Evolutionary conservation across 192 early-diverging fungal genomes (phyloP).

Genomic region (Piromyces finnis): DNA sequence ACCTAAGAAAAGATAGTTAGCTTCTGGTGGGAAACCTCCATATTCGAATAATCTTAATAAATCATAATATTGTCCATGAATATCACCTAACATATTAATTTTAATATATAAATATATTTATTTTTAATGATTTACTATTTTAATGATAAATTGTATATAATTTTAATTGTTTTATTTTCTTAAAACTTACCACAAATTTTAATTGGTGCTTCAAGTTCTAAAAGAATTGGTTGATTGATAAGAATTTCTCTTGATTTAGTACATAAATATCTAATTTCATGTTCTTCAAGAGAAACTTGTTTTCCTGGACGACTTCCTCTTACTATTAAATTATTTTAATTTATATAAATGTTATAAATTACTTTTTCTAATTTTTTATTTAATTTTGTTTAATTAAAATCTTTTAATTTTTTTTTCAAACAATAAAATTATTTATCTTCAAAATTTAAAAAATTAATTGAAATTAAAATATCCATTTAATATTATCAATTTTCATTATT

Average conservation of each 20-base stretch:
- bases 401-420: too few species aligned
- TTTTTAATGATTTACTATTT: too few species aligned
- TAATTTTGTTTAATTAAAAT: too few species aligned
- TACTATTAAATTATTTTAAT: conserved; percentile 26
- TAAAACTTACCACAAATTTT: conserved; percentile 71
- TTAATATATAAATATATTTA: background rate
- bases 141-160: too few species aligned
- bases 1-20: conserved; percentile 92
- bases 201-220: conserved; percentile 86
- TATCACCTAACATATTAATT: conserved; percentile 26
- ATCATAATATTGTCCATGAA: conserved; percentile 97
- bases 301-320: conserved; percentile 87
- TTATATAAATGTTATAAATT: too few species aligned
- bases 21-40: conserved; percentile 87
- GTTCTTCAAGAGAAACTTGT: conserved; percentile 86
- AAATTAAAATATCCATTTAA: too few species aligned
- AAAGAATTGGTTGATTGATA: conserved; percentile 76
- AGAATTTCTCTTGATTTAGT: conserved; percentile 87
- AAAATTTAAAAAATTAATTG: too few species aligned
- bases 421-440: too few species aligned
- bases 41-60: conserved; percentile 88
- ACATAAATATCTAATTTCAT: conserved; percentile 90
- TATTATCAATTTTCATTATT: too few species aligned
- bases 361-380: too few species aligned
- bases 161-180: background rate